A percentile compares a stretch with the other conserved stretches of the same genome.
These are phyloP conservation scores for Monosporascus sp. DNA, from an alignment of 2,329 filamentous ascomycete species.

Conservation along the genomic window DNA sequence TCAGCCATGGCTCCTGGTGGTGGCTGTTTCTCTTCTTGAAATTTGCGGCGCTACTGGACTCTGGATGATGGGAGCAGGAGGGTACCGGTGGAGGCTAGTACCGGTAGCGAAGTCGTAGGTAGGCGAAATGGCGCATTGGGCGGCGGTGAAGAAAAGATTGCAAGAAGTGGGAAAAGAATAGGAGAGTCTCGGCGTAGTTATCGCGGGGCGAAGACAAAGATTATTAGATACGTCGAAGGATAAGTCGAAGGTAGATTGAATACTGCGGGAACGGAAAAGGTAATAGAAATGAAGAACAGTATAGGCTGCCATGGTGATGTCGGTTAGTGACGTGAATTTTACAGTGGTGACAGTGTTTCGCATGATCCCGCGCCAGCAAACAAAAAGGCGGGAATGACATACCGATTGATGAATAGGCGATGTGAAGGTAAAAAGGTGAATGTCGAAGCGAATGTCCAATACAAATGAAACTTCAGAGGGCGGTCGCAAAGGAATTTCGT, in stretches of 20 bases:
- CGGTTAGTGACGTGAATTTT: not conserved
- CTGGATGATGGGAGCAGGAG: not conserved
- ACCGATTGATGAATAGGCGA: too few species aligned
- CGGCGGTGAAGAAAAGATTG: not conserved
- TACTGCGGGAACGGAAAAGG: not conserved
- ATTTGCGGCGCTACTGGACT: not conserved
- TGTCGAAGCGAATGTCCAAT: not conserved
- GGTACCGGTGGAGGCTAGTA: not conserved
- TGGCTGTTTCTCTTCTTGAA: not conserved
- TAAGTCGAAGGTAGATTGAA: too few species aligned
- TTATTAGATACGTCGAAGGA: too few species aligned
- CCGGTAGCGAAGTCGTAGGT: not conserved
- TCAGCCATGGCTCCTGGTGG: slow-evolving; percentile 43
- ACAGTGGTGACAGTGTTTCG: too few species aligned
- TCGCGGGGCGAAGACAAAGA: too few species aligned
- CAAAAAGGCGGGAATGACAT: too few species aligned
- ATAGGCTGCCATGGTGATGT: not conserved
- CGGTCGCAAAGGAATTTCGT: not conserved
- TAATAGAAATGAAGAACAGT: not conserved
- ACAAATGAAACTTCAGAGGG: not conserved
- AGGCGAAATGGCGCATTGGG: not conserved
- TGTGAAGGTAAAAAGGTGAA: not conserved
- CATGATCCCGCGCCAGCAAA: too few species aligned
- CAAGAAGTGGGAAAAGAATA: not conserved
- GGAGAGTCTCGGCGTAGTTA: too few species aligned